phyloP scores from a whole-genome alignment of 768 basidiomycete species.

The Boletus tomentosulus region DNA sequence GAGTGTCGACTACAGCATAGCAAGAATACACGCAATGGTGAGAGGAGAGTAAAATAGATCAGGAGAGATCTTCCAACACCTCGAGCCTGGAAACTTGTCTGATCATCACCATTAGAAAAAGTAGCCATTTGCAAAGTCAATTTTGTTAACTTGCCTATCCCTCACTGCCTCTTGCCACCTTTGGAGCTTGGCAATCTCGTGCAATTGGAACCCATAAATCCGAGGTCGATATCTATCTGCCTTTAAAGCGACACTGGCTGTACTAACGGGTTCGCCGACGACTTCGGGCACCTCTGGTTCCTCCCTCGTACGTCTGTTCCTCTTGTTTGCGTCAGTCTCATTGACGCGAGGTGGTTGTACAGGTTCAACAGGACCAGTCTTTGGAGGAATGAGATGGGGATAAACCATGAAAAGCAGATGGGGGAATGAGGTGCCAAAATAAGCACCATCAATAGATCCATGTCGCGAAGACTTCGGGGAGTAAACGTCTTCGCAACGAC shows the following conservation, averaged over 20 bases:
- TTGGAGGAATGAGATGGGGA: conserved; percentile 86
- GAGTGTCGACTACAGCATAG: conserved; percentile 4
- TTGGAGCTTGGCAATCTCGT: conserved; percentile 90
- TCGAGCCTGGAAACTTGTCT: conserved; percentile 52
- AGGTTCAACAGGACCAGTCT: conserved; percentile 51
- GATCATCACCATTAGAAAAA: conserved; percentile 6
- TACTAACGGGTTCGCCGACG: conserved; percentile 67
- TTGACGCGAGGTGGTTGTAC: conserved; percentile 22
- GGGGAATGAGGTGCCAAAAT: conserved; percentile 97
- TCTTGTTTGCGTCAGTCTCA: conserved; percentile 32
- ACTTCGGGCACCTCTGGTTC: conserved; percentile 47
- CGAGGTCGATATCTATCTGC: conserved; percentile 89
- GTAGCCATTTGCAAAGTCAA: not conserved
- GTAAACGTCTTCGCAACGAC: conserved; percentile 97
- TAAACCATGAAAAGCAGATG: conserved; percentile 97
- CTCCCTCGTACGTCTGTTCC: conserved; percentile 51
- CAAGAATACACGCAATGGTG: not conserved
- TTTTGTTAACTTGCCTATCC: conserved; percentile 55
- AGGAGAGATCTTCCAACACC: conserved; percentile 38
- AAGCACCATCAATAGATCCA: conserved; percentile 96
- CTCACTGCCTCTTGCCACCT: conserved; percentile 94
- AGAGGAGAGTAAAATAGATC: conserved; percentile 4
- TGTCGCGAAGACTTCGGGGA: conserved; percentile 96
- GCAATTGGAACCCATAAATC: conserved; percentile 95
- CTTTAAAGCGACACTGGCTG: conserved; percentile 79